Conservation (phyloP, 352 stramenopile species). For the Aphanomyces invadans region DNA sequence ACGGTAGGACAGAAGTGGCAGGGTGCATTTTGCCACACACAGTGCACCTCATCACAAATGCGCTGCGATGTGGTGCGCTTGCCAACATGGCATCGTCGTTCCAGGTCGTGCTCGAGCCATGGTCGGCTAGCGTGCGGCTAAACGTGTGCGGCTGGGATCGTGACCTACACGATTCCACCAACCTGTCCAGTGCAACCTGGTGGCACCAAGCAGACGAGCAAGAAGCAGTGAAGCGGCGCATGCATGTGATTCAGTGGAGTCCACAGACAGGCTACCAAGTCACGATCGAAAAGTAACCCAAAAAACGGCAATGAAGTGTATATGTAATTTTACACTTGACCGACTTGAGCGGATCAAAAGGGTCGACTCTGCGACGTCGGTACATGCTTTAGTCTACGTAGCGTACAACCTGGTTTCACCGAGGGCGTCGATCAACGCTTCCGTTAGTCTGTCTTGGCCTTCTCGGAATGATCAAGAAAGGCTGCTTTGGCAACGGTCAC, state of each 20-base stretch:
- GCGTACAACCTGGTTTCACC: too few relatives aligned
- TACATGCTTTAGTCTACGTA: too few relatives aligned
- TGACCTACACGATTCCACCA: background rate
- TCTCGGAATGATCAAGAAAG: conserved; percentile 43
- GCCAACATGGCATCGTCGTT: background rate
- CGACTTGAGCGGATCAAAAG: too few relatives aligned
- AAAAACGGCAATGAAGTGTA: background rate
- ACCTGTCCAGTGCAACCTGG: too few relatives aligned
- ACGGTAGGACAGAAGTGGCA: background rate
- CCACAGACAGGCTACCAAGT: background rate
- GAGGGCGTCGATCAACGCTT: too few relatives aligned
- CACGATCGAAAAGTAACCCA: background rate
- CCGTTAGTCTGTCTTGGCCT: conserved; percentile 61
- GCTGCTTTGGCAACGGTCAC: conserved; percentile 59
- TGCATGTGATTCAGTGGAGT: background rate
- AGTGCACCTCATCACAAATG: background rate
- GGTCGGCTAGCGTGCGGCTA: background rate
- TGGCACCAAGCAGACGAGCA: background rate
- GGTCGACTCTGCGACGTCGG: too few relatives aligned
- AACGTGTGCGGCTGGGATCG: conserved; percentile 13
- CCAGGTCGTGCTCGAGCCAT: background rate
- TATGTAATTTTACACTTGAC: too few relatives aligned
- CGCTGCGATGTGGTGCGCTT: background rate
- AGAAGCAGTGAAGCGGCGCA: background rate
- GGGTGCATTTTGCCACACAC: conserved; percentile 3